phyloP scores from a whole-genome alignment of 805 yeast species.

The Ogataea philodendri region DNA sequence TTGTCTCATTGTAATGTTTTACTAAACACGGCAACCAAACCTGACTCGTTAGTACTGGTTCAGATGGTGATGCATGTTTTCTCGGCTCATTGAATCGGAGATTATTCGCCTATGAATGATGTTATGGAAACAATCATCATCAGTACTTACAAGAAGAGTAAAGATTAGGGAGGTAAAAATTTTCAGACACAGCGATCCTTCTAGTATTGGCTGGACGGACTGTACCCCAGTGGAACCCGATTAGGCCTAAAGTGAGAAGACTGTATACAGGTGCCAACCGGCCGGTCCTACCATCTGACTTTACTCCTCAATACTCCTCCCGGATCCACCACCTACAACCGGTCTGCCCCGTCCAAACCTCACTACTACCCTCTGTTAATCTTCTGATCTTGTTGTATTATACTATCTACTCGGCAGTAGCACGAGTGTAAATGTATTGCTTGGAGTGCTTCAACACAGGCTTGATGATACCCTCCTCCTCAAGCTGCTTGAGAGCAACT shows the following conservation, averaged over 20 bases:
- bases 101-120: slow-evolving; percentile 33
- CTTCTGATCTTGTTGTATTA: slow-evolving; percentile 7
- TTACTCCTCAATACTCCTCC: too few relatives aligned
- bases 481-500: slow-evolving; percentile 94
- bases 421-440: slow-evolving; percentile 93
- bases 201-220: too few relatives aligned
- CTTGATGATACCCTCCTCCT: slow-evolving; percentile 90
- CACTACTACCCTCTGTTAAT: slow-evolving; percentile 5
- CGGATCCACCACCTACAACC: too few relatives aligned
- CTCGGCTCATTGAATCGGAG: slow-evolving; percentile 59
- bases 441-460: slow-evolving; percentile 93
- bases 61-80: slow-evolving; percentile 99
- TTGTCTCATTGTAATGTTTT: slow-evolving; percentile 8
- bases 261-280: too few relatives aligned
- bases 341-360: too few relatives aligned
- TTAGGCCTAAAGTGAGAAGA: too few relatives aligned
- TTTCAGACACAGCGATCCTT: slow-evolving; percentile 5
- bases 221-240: too few relatives aligned
- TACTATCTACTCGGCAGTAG: slow-evolving; percentile 57
- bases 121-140: slow-evolving; percentile 40
- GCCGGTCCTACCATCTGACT: too few relatives aligned
- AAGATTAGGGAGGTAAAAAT: not conserved
- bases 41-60: slow-evolving; percentile 29
- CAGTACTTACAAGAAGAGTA: slow-evolving; percentile 8
- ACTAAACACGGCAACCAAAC: slow-evolving; percentile 12